Percentiles rank a stretch among this genome's conserved stretches.
These are phyloP conservation scores for Ascochyta lentis DNA, from an alignment of 2,329 filamentous ascomycete species.

Conservation along the genomic window DNA sequence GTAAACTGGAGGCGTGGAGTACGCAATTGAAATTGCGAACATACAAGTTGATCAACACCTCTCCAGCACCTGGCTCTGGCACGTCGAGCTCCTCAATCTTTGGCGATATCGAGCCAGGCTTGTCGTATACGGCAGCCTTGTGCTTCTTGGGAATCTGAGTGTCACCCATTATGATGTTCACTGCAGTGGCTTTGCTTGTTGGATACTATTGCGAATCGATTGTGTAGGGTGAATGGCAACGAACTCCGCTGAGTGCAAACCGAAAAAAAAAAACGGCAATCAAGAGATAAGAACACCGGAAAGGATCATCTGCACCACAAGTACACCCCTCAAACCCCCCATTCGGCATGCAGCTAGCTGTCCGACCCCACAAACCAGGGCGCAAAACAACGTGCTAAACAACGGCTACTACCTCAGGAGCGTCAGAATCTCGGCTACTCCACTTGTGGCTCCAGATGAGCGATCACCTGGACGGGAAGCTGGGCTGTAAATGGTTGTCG, in stretches of 20 bases:
- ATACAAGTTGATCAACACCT: conserved; percentile 68
- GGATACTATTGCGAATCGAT: background rate
- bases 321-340: background rate
- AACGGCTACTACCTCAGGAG: background rate
- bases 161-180: conserved; percentile 27
- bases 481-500: background rate
- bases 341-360: background rate
- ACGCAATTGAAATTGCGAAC: conserved; percentile 17
- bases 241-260: background rate
- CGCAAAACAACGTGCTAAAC: background rate
- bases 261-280: background rate
- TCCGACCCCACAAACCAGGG: background rate
- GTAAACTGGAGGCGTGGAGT: background rate
- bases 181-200: background rate
- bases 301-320: background rate
- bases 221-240: background rate
- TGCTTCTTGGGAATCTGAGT: conserved; percentile 61
- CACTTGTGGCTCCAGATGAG: background rate
- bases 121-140: conserved; percentile 70
- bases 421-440: conserved; percentile 2
- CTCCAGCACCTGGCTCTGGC: conserved; percentile 67
- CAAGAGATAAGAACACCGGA: background rate
- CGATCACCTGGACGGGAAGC: too few relatives aligned
- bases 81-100: conserved; percentile 69
- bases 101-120: conserved; percentile 69